Conservation (phyloP, 768 basidiomycete genomes). For the Tylopilus sp. region DNA sequence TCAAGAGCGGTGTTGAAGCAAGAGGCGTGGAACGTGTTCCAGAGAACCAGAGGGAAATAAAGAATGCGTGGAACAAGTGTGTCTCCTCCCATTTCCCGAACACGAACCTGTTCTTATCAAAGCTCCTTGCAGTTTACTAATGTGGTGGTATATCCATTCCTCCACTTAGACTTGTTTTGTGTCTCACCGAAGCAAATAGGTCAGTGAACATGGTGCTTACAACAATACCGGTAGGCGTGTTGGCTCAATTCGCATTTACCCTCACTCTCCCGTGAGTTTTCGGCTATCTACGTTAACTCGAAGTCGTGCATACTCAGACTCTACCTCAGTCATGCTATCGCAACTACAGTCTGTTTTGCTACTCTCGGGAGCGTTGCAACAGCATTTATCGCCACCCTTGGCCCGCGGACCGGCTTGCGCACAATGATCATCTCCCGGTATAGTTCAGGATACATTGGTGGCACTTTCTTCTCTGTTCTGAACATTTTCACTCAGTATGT, state of each 20-base stretch:
- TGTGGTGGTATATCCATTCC: slow-evolving; percentile 40
- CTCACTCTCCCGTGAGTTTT: slow-evolving; percentile 43
- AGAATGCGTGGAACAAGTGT: slow-evolving; percentile 45
- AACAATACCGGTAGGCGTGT: slow-evolving; percentile 48
- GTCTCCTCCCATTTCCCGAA: slow-evolving; percentile 10
- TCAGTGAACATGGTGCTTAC: slow-evolving; percentile 48
- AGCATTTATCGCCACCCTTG: slow-evolving; percentile 52
- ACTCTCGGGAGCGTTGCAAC: slow-evolving; percentile 40
- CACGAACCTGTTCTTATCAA: neutral
- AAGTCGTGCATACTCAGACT: neutral
- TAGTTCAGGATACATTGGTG: slow-evolving; percentile 47
- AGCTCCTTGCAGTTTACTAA: slow-evolving; percentile 35
- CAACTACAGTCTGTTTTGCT: slow-evolving; percentile 44
- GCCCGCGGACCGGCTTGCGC: slow-evolving; percentile 50
- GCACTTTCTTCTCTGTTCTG: slow-evolving; percentile 47
- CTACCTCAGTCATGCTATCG: slow-evolving; percentile 38
- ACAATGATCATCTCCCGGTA: slow-evolving; percentile 53
- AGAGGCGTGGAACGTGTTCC: slow-evolving; percentile 53
- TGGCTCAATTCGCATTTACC: slow-evolving; percentile 46
- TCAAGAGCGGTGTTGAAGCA: slow-evolving; percentile 49
- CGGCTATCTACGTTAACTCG: neutral
- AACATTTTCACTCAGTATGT: slow-evolving; percentile 50
- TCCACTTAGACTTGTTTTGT: neutral
- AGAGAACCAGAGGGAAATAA: slow-evolving; percentile 44
- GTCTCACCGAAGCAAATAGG: slow-evolving; percentile 22